Evolutionary conservation across 2,329 filamentous ascomycete species (phyloP), one percentile per base, ranked within the genome.

Genomic region (Sclerotinia glacialis): DNA sequence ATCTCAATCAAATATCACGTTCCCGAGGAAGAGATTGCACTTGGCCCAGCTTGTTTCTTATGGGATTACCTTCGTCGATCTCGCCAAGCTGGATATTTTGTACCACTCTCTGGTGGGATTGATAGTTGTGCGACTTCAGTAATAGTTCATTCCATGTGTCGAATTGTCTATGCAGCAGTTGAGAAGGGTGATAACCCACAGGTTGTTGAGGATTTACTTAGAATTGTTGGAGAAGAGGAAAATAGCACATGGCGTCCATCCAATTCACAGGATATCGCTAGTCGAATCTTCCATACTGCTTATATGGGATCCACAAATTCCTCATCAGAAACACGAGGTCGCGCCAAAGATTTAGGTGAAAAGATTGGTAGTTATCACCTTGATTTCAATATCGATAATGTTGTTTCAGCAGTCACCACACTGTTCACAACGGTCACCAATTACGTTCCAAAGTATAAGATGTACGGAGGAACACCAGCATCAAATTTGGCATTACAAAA

Each of bases 321-420:
- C 4, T 86, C 83, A 31, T 78, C 80, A 52, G 89, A 92, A 70
- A 74, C 72, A 11, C 80, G 90, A 12, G 80, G 82, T 56, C 81
- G 91, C 37, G 89, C 91, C 1, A 84, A 84, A 73, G 80, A 83
- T 0, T 81, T 94, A 0, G 76, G 83, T 5, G 73, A 80, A 5
- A 81, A 80, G 5, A 92, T 94, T 63, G 91, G 90, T 3, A 81
- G 85, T 21, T 88, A 92, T 73, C 92, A 95, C 74, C 81, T 85
- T 5, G 85, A 93, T 73, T 80, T 92, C 54, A 86, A 92, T 72
- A 70, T 72, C 23, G 72, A 73, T 50, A 52, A 44, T 7, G 66
- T 71, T 5, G 60, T 64, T 31, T 49, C 68, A n/a, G 68, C 68
- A 14, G 61, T 65, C 21, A 64, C 52, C n/a, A 55, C 60, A 53